phyloP scores from a whole-genome alignment of 331 rosid genomes.

The Rhamnella rubrinervis region DNA sequence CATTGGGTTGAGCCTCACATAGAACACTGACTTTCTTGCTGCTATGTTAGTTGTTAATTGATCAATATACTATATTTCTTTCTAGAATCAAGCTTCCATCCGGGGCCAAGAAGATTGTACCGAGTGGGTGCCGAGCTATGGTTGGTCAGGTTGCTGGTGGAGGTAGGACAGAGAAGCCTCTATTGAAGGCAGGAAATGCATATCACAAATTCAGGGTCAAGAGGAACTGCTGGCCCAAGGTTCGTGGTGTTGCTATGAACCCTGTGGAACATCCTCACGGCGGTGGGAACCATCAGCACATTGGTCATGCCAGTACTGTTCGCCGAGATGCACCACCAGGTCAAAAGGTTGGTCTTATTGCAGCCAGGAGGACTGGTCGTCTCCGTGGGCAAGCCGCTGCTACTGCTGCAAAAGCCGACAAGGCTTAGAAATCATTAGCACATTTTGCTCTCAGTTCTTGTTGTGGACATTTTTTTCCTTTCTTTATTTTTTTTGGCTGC shows the following conservation, averaged over 20 bases:
- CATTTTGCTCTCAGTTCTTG: not conserved
- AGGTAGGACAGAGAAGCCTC: slow-evolving; percentile 26
- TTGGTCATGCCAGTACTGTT: slow-evolving; percentile 24
- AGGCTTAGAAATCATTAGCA: not conserved
- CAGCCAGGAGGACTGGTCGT: slow-evolving; percentile 26
- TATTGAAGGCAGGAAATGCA: slow-evolving; percentile 27
- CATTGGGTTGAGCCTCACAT: no score
- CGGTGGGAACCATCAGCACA: slow-evolving; percentile 30
- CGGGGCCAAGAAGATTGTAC: slow-evolving; percentile 25
- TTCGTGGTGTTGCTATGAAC: slow-evolving; percentile 28
- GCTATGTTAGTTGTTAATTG: not conserved
- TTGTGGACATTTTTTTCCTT: not conserved
- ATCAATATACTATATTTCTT: no score
- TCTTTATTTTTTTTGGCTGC: not conserved
- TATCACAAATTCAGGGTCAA: slow-evolving; percentile 29
- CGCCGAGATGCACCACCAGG: slow-evolving; percentile 22
- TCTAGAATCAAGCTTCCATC: slow-evolving; percentile 22
- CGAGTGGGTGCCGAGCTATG: slow-evolving; percentile 27
- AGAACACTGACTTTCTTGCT: not conserved
- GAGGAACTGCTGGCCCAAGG: slow-evolving; percentile 35
- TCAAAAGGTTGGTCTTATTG: slow-evolving; percentile 29
- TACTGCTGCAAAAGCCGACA: slow-evolving; percentile 17
- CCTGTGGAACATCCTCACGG: slow-evolving; percentile 31
- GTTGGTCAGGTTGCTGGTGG: slow-evolving; percentile 27
- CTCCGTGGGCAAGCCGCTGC: slow-evolving; percentile 25